phyloP scores from a whole-genome alignment of 228 moss, liverwort and hornwort genomes.

The Sphagnum fallax region DNA sequence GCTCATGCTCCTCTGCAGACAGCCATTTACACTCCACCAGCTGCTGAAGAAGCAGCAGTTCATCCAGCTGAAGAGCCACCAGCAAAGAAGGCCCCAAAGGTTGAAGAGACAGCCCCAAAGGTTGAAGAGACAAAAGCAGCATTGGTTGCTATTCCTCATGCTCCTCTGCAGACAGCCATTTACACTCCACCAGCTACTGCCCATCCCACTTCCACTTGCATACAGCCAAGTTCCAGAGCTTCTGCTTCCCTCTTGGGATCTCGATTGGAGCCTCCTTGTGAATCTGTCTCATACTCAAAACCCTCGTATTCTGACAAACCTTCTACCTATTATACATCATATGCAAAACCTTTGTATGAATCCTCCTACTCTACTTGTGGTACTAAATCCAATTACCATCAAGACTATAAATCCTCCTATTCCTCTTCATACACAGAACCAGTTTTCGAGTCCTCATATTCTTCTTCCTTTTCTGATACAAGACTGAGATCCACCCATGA shows the following conservation, averaged over 20 bases:
- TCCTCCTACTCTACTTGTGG: slow-evolving; percentile 2
- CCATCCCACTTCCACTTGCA: no score
- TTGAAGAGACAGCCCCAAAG: slow-evolving; percentile 18
- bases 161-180: slow-evolving; percentile 19
- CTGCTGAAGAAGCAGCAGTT: neutral
- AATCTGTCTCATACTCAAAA: neutral
- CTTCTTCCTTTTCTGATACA: neutral
- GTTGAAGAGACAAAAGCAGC: slow-evolving; percentile 18
- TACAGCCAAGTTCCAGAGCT: no score
- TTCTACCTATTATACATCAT: neutral
- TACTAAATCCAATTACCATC: no score
- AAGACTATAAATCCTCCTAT: neutral
- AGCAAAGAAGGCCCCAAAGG: neutral
- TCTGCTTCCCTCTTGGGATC: no score
- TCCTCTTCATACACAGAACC: neutral
- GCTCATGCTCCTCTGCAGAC: neutral
- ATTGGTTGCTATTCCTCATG: slow-evolving; percentile 19
- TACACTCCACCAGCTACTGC: neutral
- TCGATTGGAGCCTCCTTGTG: no score
- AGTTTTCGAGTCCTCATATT: neutral
- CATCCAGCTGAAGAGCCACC: neutral
- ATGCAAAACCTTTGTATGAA: slow-evolving; percentile 1
- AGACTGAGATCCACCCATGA: no score
- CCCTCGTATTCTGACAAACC: neutral
- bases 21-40: neutral